Base-by-base conservation (phyloP, 805 yeast species). In the Dipodascus albidus region DNA sequence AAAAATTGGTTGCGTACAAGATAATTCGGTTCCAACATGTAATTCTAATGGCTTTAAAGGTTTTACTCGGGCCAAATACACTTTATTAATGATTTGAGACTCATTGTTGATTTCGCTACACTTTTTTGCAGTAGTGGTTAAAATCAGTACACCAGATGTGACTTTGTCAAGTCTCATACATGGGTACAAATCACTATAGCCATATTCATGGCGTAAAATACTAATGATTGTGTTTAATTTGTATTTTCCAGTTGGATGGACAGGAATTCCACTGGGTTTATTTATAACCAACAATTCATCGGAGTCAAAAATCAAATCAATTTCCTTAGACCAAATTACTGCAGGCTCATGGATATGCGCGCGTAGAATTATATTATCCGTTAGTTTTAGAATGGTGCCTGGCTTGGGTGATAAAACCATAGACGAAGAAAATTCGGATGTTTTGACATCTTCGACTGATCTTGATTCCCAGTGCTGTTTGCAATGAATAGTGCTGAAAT, bases 191-290 rank as follows among this genome's bases (percentile, higher is more conserved):
- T 14, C n/a, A 1, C 70, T 67, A 42, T 74, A 67, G 1, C 82
- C 83, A 53, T 71, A 60, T 60, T 88, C 89, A 44, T 77, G 77
- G 63, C 83, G 82, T 60, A 89, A 66, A 8, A 88, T 80, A 64
- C 84, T 85, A 3, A 93, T 85, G 21, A 88, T 74, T 1, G 95
- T 79, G 64, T 91, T 91, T 66, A 77, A 87, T 54, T 91, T 71
- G 68, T 81, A 91, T 53, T 73, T 59, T 2, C 98, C 99, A 0
- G 96, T 85, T 2, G 99, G 98, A 66, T 93, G 99, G 0, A 87
- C 96, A 0, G 99, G 97, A 1, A 93, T 76, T 0, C 99, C 97
- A 2, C 93, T 78, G 0, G 99, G 99, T 59, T 93, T 93, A 66
- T 91, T 96, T 21, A 93, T 83, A 2, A 86, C 95, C 3, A 93